Evolutionary conservation across 768 basidiomycete genomes (phyloP), one percentile per base, ranked within the genome.

Genomic region (Leccinum uliginosum): DNA sequence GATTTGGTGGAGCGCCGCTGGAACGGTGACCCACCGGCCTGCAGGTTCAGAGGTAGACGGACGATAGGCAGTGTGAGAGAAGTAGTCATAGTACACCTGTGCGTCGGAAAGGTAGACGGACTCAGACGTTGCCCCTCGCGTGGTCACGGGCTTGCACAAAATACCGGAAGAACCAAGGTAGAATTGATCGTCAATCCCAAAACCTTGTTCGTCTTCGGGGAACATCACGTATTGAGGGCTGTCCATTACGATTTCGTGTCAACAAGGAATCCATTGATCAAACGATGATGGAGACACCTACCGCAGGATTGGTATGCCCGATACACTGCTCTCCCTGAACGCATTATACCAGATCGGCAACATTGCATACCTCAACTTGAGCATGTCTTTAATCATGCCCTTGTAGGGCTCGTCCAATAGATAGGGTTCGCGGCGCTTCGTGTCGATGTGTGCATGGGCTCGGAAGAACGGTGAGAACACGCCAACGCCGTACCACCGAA

Each of bases 261-360:
- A 61, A 29, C 6, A 19, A 17, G 14, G 9, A 45, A 52, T 9
- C 2, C 24, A 17, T 15, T 23, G 12, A 32, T 46, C 27, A n/a
- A 34, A 54, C 0, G 0, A 3, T 6, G 17, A 38, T 19, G 29
- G 14, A 24, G 21, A 46, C 34, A 64, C 80, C 56, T 65, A 92
- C 94, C 91, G 81, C 62, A 96, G 71, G 52, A 98, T 81, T 3
- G 96, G 94, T 24, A 87, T 67, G 1, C 96, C 96, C 6, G 80
- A 85, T 11, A 87, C 78, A 59, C 86, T 89, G 7, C 92, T 85
- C 69, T 98, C 91, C 44, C 85, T 81, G 84, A 98, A 98, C 2
- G 91, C 91, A n/a, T 91, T 98, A 71, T 99, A 99, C 95, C 96
- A 98, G 15, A 95, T 79, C 0, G 93, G 92, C 26, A 99, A 75